Percentiles rank a stretch among this genome's conserved stretches.
phyloP scores from a whole-genome alignment of 805 yeast genomes.

The Hanseniaspora jakobsenii region DNA sequence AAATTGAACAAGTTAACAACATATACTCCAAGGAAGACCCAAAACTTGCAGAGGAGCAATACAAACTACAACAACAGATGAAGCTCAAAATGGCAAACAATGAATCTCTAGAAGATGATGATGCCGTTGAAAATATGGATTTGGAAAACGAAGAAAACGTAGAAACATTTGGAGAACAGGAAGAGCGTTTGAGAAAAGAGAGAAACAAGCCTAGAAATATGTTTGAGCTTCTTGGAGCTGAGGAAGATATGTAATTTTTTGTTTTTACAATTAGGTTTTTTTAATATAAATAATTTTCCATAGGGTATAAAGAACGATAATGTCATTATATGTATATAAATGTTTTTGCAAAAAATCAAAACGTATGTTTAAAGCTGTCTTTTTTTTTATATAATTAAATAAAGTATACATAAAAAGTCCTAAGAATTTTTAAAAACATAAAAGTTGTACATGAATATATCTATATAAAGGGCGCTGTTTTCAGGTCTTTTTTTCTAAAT shows the following conservation, averaged over 20 bases:
- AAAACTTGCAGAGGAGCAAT: slow-evolving; percentile 21
- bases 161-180: slow-evolving; percentile 15
- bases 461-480: too few relatives aligned
- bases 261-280: background rate
- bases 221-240: slow-evolving; percentile 6
- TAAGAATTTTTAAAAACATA: too few relatives aligned
- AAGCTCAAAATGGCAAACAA: too few relatives aligned
- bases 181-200: slow-evolving; percentile 8
- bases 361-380: too few relatives aligned
- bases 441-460: too few relatives aligned
- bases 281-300: background rate
- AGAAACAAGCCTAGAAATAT: slow-evolving; percentile 6
- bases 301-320: background rate
- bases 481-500: background rate
- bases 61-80: slow-evolving; percentile 20
- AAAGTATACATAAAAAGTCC: too few relatives aligned
- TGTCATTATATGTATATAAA: too few relatives aligned
- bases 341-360: too few relatives aligned
- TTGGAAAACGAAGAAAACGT: slow-evolving; percentile 4
- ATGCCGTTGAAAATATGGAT: slow-evolving; percentile 10
- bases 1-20: slow-evolving; percentile 17
- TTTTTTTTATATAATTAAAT: too few relatives aligned
- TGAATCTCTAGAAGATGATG: too few relatives aligned
- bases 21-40: slow-evolving; percentile 18
- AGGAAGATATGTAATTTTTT: background rate